Conservation (phyloP, 495 filamentous ascomycete species). For the Collariella sp. region DNA sequence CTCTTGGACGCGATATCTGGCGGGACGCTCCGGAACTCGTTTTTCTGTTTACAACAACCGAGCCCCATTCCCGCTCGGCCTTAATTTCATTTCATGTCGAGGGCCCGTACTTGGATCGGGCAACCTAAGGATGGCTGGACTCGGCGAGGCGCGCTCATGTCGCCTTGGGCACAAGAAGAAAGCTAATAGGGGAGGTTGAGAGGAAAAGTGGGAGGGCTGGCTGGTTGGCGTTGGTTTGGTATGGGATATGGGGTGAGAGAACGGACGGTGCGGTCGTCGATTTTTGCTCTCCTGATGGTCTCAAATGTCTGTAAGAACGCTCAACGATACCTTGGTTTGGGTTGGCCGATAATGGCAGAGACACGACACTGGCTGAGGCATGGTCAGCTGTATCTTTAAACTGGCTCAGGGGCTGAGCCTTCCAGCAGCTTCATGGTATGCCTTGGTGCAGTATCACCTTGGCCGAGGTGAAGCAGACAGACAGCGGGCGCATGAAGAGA, state of each 20-base stretch:
- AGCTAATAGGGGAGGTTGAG: neutral
- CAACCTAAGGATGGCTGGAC: neutral
- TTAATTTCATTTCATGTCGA: slow-evolving; percentile 7
- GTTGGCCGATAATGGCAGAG: neutral
- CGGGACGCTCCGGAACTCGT: neutral
- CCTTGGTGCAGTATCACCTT: neutral
- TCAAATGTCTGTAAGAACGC: slow-evolving; percentile 5
- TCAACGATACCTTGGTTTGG: neutral
- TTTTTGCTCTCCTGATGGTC: neutral
- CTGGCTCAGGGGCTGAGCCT: neutral
- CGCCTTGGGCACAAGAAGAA: neutral
- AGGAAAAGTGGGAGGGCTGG: neutral
- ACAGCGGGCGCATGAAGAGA: too few species aligned
- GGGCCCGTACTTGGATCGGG: neutral
- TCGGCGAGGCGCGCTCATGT: neutral
- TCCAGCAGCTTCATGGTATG: neutral
- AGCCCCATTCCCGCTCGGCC: neutral
- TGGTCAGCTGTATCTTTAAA: neutral
- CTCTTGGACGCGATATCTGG: slow-evolving; percentile 1
- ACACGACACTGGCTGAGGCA: neutral
- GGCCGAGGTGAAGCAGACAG: neutral
- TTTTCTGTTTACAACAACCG: slow-evolving; percentile 5
- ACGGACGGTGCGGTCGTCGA: neutral
- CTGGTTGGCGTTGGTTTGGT: slow-evolving; percentile 2
- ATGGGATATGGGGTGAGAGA: neutral